Evolutionary conservation across 148 eudicot genomes (phyloP), one percentile per base, ranked within the genome.

Genomic region (Hydrangea macrophylla): DNA sequence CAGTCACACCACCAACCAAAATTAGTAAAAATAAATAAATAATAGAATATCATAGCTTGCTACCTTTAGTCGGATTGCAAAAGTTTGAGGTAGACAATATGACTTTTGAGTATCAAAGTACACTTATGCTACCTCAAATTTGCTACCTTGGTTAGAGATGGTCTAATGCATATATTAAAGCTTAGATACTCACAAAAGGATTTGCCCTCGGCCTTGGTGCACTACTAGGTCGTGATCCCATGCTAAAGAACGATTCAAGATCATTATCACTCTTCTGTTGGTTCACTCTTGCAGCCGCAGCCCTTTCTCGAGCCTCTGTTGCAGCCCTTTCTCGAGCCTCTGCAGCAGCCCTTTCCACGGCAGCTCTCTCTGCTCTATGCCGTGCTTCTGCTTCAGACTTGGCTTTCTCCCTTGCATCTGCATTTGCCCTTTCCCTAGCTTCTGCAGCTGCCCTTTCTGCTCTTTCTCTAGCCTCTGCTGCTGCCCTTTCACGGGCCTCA

Each of bases 401-500:
- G 24, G 67, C 54, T 69, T 72, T 80, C 67, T 83, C 84, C 54
- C 70, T 70, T 39, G 79, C 81, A 69, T 83, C 82, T 62, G 79
- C 55, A 76, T 56, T 73, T 6, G 80, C 87, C 68, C 70, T 83
- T 73, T 78, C 84, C 59, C 77, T 78, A 27, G 86, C 83, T 76
- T 77, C 87, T 48, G 76, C 61, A 23, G 82, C 75, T 60, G 82
- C 84, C 65, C 75, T 80, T 67, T 80, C 85, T 59, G 79, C 80
- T 70, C 79, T 82, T 70, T 82, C 76, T 70, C 70, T 80, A 17
- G 83, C 84, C 58, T 74, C 89, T 33, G 79, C 78, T 64, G 86
- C 95, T 51, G 95, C 95, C 60, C 90, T 82, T 67, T 84, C 91
- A 71, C 95, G 89, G 44, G 90, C 95, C 61, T 89, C 90, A 58